Evolutionary conservation across 139 green algal genomes (phyloP).

Genomic region (Picocystis salinarum): DNA sequence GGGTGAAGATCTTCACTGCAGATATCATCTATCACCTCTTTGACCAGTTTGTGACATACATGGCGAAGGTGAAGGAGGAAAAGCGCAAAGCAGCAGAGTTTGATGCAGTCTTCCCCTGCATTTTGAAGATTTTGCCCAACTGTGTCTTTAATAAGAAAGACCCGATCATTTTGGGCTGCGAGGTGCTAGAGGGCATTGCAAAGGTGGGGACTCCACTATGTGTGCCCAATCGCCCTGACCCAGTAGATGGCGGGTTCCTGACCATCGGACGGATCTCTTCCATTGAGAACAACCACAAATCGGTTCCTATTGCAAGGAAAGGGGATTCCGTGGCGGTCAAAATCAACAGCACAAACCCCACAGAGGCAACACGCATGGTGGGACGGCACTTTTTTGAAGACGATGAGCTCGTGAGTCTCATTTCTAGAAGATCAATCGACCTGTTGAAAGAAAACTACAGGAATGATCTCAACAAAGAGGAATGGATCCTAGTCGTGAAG

Average conservation of each 20-base stretch:
- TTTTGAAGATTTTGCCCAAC: conserved; percentile 16
- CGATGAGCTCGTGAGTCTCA: conserved; percentile 48
- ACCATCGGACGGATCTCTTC: conserved; percentile 75
- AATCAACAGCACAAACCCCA: conserved; percentile 61
- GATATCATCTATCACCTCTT: conserved; percentile 99
- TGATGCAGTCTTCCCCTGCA: conserved; percentile 81
- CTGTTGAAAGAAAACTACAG: conserved; percentile 49
- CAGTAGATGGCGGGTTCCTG: conserved; percentile 29
- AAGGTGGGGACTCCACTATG: conserved; percentile 12
- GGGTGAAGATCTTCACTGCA: conserved; percentile 84
- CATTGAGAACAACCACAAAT: conserved; percentile 91
- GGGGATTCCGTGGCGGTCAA: conserved; percentile 89
- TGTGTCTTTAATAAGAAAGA: conserved; percentile 97
- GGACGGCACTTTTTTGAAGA: conserved; percentile 86
- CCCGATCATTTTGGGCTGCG: conserved; percentile 88
- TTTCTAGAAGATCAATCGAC: conserved; percentile 60
- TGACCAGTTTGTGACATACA: conserved; percentile 81
- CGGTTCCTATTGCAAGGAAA: conserved; percentile 48
- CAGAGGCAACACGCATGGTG: conserved; percentile 56
- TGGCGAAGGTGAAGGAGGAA: conserved; percentile 31
- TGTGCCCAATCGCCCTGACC: conserved; percentile 22
- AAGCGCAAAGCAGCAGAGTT: conserved; percentile 62
- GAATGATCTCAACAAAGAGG: conserved; percentile 79
- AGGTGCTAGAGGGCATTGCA: conserved; percentile 57
- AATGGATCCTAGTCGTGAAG: conserved; percentile 82